Evolutionary conservation across 2,329 filamentous ascomycete genomes (phyloP).

Genomic region (Cytospora mali): DNA sequence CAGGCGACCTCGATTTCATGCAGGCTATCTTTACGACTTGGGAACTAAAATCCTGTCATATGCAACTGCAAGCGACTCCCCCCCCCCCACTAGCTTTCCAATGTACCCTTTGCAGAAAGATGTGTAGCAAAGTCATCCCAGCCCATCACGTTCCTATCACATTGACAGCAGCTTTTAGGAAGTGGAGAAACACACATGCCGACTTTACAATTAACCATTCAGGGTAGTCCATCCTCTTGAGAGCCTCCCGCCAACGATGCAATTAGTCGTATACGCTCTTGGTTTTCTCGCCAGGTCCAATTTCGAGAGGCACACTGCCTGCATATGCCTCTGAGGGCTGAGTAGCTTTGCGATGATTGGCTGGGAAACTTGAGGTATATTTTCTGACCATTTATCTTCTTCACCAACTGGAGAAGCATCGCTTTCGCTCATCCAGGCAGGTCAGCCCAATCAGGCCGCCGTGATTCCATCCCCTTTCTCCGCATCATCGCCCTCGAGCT

Average conservation of each 20-base stretch:
- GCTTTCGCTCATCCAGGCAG: neutral
- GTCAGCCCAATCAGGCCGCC: slow-evolving; percentile 8
- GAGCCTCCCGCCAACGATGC: neutral
- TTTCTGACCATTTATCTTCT: neutral
- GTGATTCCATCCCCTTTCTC: slow-evolving; percentile 16
- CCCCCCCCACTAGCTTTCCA: neutral
- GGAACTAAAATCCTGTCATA: neutral
- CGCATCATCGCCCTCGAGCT: slow-evolving; percentile 29
- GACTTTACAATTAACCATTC: neutral
- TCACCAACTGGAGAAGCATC: neutral
- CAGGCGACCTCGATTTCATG: neutral
- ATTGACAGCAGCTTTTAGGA: slow-evolving; percentile 8
- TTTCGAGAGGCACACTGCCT: neutral
- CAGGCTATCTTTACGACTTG: neutral
- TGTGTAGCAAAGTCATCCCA: neutral
- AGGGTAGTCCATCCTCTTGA: neutral
- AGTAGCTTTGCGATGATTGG: neutral
- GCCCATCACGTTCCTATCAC: slow-evolving; percentile 11
- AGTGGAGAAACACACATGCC: neutral
- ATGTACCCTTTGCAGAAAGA: neutral
- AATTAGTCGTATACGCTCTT: neutral
- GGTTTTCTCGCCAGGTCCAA: neutral
- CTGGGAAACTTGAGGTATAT: neutral
- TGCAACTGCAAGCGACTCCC: neutral
- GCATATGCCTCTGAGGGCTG: neutral